Percentiles rank a stretch among this genome's conserved stretches.
These are phyloP conservation scores for Yamadazyma scolyti DNA, from an alignment of 805 yeast genomes.

Conservation along the genomic window DNA sequence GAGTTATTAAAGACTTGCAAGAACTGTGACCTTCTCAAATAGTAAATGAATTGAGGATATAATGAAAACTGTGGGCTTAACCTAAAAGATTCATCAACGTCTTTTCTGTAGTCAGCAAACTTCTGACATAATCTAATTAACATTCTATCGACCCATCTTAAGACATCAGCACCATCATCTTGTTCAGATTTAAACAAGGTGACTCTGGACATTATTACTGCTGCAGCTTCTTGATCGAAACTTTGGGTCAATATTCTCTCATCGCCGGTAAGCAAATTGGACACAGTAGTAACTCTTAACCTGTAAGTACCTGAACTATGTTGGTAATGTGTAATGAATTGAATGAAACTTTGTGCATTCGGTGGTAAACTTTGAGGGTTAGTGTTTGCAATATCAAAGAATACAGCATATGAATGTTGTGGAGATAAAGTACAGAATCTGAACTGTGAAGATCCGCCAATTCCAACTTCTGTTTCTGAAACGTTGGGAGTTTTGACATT, in stretches of 20 bases:
- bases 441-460: conserved; percentile 91
- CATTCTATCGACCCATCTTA: conserved; percentile 87
- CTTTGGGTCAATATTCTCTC: conserved; percentile 39
- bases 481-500: conserved; percentile 68
- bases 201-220: conserved; percentile 59
- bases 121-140: conserved; percentile 32
- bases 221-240: conserved; percentile 70
- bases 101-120: conserved; percentile 42
- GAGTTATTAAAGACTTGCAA: conserved; percentile 65
- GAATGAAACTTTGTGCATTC: conserved; percentile 37
- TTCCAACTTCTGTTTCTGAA: conserved; percentile 89
- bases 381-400: conserved; percentile 48
- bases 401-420: conserved; percentile 56
- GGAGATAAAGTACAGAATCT: conserved; percentile 60
- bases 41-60: conserved; percentile 66
- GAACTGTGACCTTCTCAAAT: conserved; percentile 63
- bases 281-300: conserved; percentile 58
- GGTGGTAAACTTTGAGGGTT: conserved; percentile 26
- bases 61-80: conserved; percentile 48
- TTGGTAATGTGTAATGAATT: conserved; percentile 59
- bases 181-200: conserved; percentile 76
- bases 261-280: conserved; percentile 40
- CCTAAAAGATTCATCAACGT: conserved; percentile 45
- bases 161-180: conserved; percentile 89
- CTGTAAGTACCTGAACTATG: conserved; percentile 57